phyloP scores from a whole-genome alignment of 2,329 filamentous ascomycete species.

The Aspergillus eucalypticola region DNA sequence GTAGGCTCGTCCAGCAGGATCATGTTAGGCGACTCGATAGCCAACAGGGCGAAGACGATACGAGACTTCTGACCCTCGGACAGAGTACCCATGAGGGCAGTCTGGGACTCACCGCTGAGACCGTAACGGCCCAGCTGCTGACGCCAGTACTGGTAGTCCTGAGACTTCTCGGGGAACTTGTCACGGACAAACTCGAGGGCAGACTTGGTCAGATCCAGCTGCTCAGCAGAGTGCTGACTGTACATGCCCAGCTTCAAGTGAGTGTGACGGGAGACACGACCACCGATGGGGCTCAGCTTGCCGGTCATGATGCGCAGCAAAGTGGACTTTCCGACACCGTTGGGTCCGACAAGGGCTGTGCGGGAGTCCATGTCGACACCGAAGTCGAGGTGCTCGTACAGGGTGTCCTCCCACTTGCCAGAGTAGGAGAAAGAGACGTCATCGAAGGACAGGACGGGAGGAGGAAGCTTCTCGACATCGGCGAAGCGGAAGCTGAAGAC shows the following conservation, averaged over 20 bases:
- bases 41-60: conserved; percentile 95
- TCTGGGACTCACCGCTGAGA: conserved; percentile 89
- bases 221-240: conserved; percentile 97
- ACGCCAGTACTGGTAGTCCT: conserved; percentile 99
- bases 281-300: conserved; percentile 81
- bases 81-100: conserved; percentile 93
- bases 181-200: conserved; percentile 96
- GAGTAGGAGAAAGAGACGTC: conserved; percentile 98
- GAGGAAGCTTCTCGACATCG: conserved; percentile 98
- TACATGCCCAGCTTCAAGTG: conserved; percentile 98
- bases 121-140: conserved; percentile 96
- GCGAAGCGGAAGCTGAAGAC: conserved; percentile 98
- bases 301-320: conserved; percentile 95
- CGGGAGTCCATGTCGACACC: conserved; percentile 99
- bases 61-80: conserved; percentile 97
- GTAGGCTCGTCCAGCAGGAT: conserved; percentile 96
- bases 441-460: conserved; percentile 93
- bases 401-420: conserved; percentile 80
- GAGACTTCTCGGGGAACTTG: conserved; percentile 83
- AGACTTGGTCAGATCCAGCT: conserved; percentile 97
- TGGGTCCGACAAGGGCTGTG: conserved; percentile 93
- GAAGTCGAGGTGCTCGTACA: conserved; percentile 95
- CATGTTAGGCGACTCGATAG: conserved; percentile 97
- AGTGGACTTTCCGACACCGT: conserved; percentile 98
- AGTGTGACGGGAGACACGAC: conserved; percentile 85